Base-by-base conservation (phyloP, 176 grass and related monocot species). In the Hordeum marinum region DNA sequence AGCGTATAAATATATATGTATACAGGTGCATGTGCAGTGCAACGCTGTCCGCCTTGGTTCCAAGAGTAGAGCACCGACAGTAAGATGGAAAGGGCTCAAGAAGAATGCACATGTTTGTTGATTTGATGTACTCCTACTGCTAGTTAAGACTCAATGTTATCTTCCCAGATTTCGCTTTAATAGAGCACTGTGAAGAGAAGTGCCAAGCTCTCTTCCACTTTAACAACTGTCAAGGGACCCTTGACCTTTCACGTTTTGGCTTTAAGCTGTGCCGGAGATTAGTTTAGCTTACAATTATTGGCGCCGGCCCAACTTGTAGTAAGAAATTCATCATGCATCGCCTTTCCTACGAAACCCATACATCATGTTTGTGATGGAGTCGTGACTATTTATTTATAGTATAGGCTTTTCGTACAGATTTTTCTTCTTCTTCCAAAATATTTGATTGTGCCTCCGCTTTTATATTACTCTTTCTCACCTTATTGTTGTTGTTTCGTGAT, bases 51-150 rank as follows among this genome's bases (percentile, higher is more conserved):
- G 35, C 17, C 76, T 86, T 39, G 37, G 18, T 21, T 55, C 6
- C 5, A 46, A 80, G 75, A 75, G 48, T 18, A 34, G 25, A 39
- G 72, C 78, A 87, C 75, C 80, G 85, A 87, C 68, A 32, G 75
- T 80, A 84, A 74, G 75, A 65, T 62, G 39, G 9, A 46, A 24
- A 35, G 6, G 48, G 48, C 17, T 52, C 48, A 40, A 35, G 21
- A 68, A 58, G 29, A 74, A 72, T 24, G 23, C 52, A 42, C 41
- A 32, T 74, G 27, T 34, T 34, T 63, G 39, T 45, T 15, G 39
- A 23, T 74, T 61, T 36, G 14, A 39, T 41, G 24, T 11, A 11
- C 15, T 50, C 14, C 46, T 42, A n/a, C 17, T 42, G 11, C 8
- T 42, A 69, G 5, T 80, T 46, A 37, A 59, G 35, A 25, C 9